phyloP scores from a whole-genome alignment of 495 filamentous ascomycete species.

The Penicillium coprophilum region DNA sequence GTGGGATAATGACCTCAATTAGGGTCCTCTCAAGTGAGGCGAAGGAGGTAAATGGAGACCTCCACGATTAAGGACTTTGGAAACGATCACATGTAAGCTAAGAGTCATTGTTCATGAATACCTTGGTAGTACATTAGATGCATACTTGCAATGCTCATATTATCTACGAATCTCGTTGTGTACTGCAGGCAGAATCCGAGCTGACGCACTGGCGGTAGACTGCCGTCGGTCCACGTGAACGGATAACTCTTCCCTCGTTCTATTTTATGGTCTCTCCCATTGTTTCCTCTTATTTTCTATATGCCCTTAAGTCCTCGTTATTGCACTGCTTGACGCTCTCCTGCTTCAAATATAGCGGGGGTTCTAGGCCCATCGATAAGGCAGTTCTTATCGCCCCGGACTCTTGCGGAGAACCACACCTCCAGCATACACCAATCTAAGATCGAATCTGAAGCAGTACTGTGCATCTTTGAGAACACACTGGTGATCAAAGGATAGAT shows the following conservation, averaged over 20 bases:
- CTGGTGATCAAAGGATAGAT: background rate
- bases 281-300: background rate
- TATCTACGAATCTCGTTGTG: too few relatives aligned
- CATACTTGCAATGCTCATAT: too few relatives aligned
- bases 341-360: background rate
- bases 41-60: too few relatives aligned
- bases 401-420: slow-evolving; percentile 8
- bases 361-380: slow-evolving; percentile 10
- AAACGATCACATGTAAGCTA: too few relatives aligned
- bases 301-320: background rate
- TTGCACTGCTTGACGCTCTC: background rate
- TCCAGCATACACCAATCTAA: slow-evolving; percentile 5
- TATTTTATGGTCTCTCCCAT: background rate
- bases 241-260: background rate
- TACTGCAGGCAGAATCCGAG: too few relatives aligned
- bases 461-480: slow-evolving; percentile 1
- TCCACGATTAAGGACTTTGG: too few relatives aligned
- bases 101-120: too few relatives aligned
- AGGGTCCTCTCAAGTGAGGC: too few relatives aligned
- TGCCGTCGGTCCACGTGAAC: too few relatives aligned
- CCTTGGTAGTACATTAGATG: too few relatives aligned
- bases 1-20: too few relatives aligned
- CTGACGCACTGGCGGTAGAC: too few relatives aligned
- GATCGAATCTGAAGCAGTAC: slow-evolving; percentile 11
- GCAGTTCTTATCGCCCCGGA: slow-evolving; percentile 22